Percentiles rank a stretch among this genome's conserved stretches.
These are phyloP conservation scores for Kentomonas sorsogonicus DNA, from an alignment of 208 protist species.

Conservation along the genomic window DNA sequence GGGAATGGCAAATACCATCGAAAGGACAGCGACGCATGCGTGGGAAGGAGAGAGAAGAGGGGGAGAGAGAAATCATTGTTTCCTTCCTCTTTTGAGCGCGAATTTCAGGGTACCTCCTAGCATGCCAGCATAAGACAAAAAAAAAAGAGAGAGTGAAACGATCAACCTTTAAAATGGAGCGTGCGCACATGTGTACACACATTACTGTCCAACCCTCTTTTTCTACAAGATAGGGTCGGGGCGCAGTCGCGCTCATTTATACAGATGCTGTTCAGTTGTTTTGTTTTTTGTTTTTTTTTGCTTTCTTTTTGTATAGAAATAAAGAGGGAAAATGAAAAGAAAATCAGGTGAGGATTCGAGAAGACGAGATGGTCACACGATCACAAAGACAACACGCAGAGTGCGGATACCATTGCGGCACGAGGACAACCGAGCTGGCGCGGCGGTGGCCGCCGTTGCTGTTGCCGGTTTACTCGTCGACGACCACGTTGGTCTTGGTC, in stretches of 20 bases:
- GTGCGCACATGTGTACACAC: too few relatives aligned
- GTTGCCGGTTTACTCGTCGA: slow-evolving; percentile 39
- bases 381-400: not conserved
- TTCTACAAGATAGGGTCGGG: too few relatives aligned
- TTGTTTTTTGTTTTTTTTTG: slow-evolving; percentile 10
- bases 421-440: too few relatives aligned
- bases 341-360: not conserved
- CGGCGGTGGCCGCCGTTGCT: too few relatives aligned
- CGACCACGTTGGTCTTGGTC: slow-evolving; percentile 91
- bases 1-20: too few relatives aligned
- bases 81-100: too few relatives aligned
- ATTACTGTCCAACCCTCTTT: not conserved
- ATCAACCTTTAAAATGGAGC: not conserved
- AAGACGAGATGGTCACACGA: not conserved
- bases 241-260: too few relatives aligned
- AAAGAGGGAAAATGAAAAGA: slow-evolving; percentile 1
- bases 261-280: not conserved
- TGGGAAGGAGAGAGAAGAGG: too few relatives aligned
- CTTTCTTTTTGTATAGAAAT: slow-evolving; percentile 4
- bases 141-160: slow-evolving; percentile 14
- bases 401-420: too few relatives aligned
- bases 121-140: not conserved
- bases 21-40: too few relatives aligned
- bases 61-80: too few relatives aligned
- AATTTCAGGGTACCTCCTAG: too few relatives aligned